phyloP scores from a whole-genome alignment of 2,329 filamentous ascomycete species.

The Pezicula rhizophila region DNA sequence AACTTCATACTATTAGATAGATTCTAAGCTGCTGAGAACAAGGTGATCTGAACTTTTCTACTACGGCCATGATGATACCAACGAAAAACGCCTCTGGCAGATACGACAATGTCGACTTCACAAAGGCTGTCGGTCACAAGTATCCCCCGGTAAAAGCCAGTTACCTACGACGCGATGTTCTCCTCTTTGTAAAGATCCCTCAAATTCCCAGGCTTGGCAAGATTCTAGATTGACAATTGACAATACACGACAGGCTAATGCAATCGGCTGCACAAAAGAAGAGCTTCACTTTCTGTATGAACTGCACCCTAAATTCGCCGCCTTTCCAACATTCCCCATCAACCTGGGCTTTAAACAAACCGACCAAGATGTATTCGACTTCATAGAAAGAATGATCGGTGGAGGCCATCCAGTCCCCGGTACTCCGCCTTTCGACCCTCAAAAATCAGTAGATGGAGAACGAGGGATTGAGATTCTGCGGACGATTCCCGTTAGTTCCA shows the following conservation, averaged over 20 bases:
- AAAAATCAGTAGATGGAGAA: conserved; percentile 36
- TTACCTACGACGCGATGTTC: conserved; percentile 38
- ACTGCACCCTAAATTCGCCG: conserved; percentile 36
- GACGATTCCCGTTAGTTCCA: conserved; percentile 30
- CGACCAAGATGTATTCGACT: conserved; percentile 38
- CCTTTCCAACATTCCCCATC: conserved; percentile 41
- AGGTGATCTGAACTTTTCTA: too few relatives aligned
- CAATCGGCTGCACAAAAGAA: conserved; percentile 32
- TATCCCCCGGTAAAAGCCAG: conserved; percentile 33
- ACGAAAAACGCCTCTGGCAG: conserved; percentile 32
- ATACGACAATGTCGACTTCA: conserved; percentile 37
- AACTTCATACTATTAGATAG: too few relatives aligned
- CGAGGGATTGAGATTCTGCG: conserved; percentile 33
- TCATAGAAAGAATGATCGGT: conserved; percentile 30
- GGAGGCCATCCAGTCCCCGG: conserved; percentile 29
- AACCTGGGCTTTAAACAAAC: conserved; percentile 40
- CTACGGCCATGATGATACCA: conserved; percentile 15
- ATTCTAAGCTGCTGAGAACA: too few relatives aligned
- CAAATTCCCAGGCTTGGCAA: too few relatives aligned
- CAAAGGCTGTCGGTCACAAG: conserved; percentile 31
- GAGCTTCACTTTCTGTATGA: conserved; percentile 40
- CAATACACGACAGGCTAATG: conserved; percentile 26
- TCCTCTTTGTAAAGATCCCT: conserved; percentile 29
- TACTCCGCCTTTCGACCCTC: conserved; percentile 34
- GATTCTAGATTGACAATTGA: too few relatives aligned